phyloP scores from a whole-genome alignment of 306 rosid genomes.

The Acacia crassicarpa region DNA sequence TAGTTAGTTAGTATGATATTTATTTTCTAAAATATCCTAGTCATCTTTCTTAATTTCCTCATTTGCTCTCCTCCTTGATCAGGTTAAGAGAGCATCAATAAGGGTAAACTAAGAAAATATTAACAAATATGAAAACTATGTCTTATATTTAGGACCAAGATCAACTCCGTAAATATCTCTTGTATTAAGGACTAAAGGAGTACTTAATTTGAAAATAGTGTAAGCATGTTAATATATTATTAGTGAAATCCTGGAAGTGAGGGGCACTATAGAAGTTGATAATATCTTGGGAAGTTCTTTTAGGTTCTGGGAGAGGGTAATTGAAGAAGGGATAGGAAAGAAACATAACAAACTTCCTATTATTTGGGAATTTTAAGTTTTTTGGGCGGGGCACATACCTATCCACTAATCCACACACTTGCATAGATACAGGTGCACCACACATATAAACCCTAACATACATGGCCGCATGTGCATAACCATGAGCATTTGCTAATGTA shows the following conservation, averaged over 20 bases:
- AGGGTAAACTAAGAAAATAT: too few relatives aligned
- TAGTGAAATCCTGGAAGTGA: conserved; percentile 3
- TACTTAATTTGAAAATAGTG: neutral
- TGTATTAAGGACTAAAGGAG: too few relatives aligned
- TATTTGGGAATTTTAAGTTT: too few relatives aligned
- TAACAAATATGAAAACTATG: too few relatives aligned
- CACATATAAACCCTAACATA: neutral
- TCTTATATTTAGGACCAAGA: too few relatives aligned
- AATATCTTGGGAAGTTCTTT: neutral
- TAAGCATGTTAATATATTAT: neutral
- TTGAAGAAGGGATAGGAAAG: neutral
- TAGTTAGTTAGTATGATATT: too few relatives aligned
- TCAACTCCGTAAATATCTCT: too few relatives aligned
- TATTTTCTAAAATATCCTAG: too few relatives aligned
- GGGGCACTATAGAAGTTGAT: neutral
- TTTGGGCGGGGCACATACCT: neutral
- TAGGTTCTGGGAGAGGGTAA: neutral
- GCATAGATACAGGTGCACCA: neutral
- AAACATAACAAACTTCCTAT: neutral
- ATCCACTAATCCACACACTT: too few relatives aligned
- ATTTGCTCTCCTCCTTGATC: too few relatives aligned
- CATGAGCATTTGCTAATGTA: neutral
- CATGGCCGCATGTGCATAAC: neutral
- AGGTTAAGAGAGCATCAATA: too few relatives aligned
- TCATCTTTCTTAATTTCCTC: too few relatives aligned